A percentile compares a stretch with the other conserved stretches of the same genome.
These are phyloP conservation scores for Globisporangium carolinianum DNA, from an alignment of 352 stramenopile genomes.

Conservation along the genomic window DNA sequence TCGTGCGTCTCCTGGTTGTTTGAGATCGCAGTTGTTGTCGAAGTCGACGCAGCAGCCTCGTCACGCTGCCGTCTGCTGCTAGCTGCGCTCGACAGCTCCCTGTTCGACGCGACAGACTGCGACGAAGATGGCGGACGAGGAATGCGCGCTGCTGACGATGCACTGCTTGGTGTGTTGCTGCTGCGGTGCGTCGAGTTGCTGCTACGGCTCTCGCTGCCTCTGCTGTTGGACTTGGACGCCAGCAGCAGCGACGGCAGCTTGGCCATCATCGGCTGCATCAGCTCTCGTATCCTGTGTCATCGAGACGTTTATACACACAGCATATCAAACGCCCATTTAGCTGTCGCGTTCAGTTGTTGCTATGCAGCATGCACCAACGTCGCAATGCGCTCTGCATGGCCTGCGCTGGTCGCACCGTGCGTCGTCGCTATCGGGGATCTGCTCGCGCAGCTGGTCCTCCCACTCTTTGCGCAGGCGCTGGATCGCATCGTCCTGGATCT, in stretches of 20 bases:
- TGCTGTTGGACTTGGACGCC: conserved; percentile 27
- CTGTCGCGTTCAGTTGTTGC: not conserved
- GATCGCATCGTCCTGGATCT: conserved; percentile 77
- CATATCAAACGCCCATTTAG: too few relatives aligned
- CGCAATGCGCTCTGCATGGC: too few relatives aligned
- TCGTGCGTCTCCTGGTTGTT: conserved; percentile 46
- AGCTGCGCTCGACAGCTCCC: not conserved
- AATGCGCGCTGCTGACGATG: conserved; percentile 1
- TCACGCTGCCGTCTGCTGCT: conserved; percentile 1
- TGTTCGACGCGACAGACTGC: not conserved
- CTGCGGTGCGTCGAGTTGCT: not conserved
- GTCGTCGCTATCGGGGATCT: conserved; percentile 44
- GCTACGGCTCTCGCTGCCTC: too few relatives aligned
- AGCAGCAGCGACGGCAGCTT: conserved; percentile 68
- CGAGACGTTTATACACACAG: not conserved
- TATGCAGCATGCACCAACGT: not conserved
- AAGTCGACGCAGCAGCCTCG: not conserved
- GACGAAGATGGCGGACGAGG: not conserved
- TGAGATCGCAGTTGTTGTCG: not conserved
- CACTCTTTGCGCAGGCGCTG: conserved; percentile 59
- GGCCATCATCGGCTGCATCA: conserved; percentile 72
- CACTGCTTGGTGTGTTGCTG: conserved; percentile 1
- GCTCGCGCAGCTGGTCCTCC: conserved; percentile 46
- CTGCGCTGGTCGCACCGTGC: conserved; percentile 14
- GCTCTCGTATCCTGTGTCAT: conserved; percentile 43